Evolutionary conservation across 225 moss, liverwort and hornwort genomes (phyloP), one percentile per base, ranked within the genome.

Genomic region (Polytrichum commune): DNA sequence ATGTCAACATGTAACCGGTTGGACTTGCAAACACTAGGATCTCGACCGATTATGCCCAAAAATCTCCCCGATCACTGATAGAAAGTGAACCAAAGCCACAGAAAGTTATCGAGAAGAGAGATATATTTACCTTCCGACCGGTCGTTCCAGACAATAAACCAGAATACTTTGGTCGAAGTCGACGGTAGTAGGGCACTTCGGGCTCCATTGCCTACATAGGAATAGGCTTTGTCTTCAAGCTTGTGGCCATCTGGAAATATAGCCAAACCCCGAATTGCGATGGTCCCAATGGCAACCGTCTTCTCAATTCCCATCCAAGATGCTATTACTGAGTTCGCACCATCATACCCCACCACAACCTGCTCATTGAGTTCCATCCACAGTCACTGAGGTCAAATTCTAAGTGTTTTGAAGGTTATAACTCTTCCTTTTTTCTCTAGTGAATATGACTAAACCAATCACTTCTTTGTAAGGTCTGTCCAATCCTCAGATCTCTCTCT

Each of bases 321-420:
- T 67, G 62, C 87, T 26, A 91, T 83, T 23, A 84, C 78, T 19
- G 93, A 93, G 69, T 88, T 93, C 24, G 80, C 85, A 19, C 93
- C 93, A 80, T 93, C 93, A 54, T 77, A 88, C 19, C 89, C 93
- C 18, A 93, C 38, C 56, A 93, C 76, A 24, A 74, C 75, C 81
- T 84, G 83, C 46, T 46, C 46, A 46, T 30, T 30, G 30, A 30
- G 13, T 46, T 46, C 13, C 46, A 46, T 4, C 46, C 46, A 46
- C 13, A 46, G 13, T 46, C 13, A 13, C 46, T 16, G 16, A 4
- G 13, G 3, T 4, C 4, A 46, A 26, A 46, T 13, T 46, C 46
- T 46, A 46, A 46, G 46, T 46, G 46, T 16, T 46, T 46, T 4
- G 0, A 16, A 46, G 46, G 46, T 16, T 46, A 30, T 3, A 30